phyloP scores from a whole-genome alignment of 2,329 filamentous ascomycete genomes.

The Aspergillus udagawae region DNA sequence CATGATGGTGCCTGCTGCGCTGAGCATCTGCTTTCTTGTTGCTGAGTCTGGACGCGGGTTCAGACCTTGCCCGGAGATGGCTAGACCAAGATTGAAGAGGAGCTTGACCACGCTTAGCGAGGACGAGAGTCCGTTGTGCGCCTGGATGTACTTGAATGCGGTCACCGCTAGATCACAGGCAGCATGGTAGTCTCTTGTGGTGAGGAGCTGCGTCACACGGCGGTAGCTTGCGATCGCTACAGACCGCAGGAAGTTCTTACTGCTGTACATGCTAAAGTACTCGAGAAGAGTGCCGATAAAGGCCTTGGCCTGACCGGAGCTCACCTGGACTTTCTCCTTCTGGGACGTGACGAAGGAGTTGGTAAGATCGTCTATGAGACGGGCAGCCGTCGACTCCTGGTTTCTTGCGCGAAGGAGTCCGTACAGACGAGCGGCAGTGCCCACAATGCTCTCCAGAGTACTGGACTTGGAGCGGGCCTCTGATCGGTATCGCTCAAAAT shows the following conservation, averaged over 20 bases:
- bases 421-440: conserved; percentile 29
- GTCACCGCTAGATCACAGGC: conserved; percentile 29
- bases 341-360: conserved; percentile 28
- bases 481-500: conserved; percentile 35
- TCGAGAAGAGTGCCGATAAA: conserved; percentile 27
- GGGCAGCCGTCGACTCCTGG: conserved; percentile 16
- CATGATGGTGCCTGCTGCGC: conserved; percentile 37
- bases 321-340: conserved; percentile 22
- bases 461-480: conserved; percentile 34
- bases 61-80: conserved; percentile 33
- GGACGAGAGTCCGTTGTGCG: conserved; percentile 22
- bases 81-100: conserved; percentile 28
- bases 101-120: conserved; percentile 27
- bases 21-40: conserved; percentile 36
- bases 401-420: conserved; percentile 21
- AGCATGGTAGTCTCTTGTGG: conserved; percentile 21
- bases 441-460: conserved; percentile 32
- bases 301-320: conserved; percentile 23
- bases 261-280: conserved; percentile 28
- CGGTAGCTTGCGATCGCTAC: conserved; percentile 30
- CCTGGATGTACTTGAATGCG: conserved; percentile 29
- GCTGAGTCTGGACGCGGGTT: conserved; percentile 29
- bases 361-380: conserved; percentile 25
- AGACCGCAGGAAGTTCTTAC: conserved; percentile 30
- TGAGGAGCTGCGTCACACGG: conserved; percentile 24